These are phyloP conservation scores for Sugiyamaella japonica DNA, from an alignment of 1,139 yeast species.

Conservation along the genomic window DNA sequence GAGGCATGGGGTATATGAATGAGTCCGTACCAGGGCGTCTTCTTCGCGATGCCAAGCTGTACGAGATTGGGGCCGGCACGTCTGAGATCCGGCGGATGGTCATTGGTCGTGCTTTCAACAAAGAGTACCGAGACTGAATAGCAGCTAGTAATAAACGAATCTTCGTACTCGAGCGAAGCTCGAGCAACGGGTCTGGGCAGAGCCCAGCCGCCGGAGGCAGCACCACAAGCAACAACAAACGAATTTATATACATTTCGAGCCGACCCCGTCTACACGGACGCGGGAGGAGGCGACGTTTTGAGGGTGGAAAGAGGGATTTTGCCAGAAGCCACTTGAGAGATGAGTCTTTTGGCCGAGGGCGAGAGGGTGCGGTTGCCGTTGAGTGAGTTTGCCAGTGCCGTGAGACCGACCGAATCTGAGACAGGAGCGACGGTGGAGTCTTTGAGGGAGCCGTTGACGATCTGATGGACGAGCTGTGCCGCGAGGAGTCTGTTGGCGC, in stretches of 20 bases:
- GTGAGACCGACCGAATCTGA: constrained; percentile 20
- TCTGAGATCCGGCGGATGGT: constrained; percentile 39
- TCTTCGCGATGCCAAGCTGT: constrained; percentile 39
- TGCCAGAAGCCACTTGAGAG: constrained; percentile 34
- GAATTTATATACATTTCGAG: constrained; percentile 10
- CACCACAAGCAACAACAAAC: background rate
- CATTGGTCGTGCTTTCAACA: constrained; percentile 39
- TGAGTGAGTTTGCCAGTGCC: constrained; percentile 28
- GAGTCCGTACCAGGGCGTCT: constrained; percentile 39
- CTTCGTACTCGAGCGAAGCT: background rate
- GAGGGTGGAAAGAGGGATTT: constrained; percentile 26
- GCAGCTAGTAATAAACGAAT: background rate
- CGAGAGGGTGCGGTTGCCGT: constrained; percentile 30
- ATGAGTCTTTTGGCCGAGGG: constrained; percentile 30
- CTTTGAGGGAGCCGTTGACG: constrained; percentile 27
- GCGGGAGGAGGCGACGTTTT: constrained; percentile 5
- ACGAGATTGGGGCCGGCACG: constrained; percentile 42
- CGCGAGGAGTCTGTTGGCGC: constrained; percentile 17
- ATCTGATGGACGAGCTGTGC: constrained; percentile 25
- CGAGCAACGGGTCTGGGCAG: constrained; percentile 10
- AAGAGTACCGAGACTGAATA: constrained; percentile 28
- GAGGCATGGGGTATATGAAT: constrained; percentile 41
- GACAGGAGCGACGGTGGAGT: constrained; percentile 18
- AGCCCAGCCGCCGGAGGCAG: constrained; percentile 14
- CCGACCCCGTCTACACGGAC: too few species aligned